Evolutionary conservation across 306 rosid genomes (phyloP), one percentile per base, ranked within the genome.

Genomic region (Quercus gilva): DNA sequence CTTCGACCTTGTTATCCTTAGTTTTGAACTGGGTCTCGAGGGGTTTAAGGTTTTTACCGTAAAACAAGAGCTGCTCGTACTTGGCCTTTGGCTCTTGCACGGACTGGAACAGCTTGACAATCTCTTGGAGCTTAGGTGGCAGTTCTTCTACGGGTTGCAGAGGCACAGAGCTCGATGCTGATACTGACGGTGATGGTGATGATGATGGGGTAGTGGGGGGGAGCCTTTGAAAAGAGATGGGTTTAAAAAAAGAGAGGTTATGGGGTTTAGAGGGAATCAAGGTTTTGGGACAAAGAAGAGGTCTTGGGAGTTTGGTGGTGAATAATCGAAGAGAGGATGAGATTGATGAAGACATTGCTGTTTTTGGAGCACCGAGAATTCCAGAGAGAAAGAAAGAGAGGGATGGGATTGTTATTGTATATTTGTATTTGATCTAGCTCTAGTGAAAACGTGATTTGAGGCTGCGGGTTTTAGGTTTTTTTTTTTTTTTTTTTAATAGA

Each of bases 81-180:
- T 89, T 91, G 80, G 98, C 97, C 43, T 81, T 91, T 1, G 98
- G 89, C 25, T 89, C 93, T 63, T 89, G 82, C 0, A 93, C 98
- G 29, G 98, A 93, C 76, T 91, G 98, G 81, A 96, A 91, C 76
- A 96, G 98, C 68, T 83, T 87, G 14, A 96, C 87, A 18, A 90
- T 96, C 76, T 93, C 97, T 74, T 84, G 98, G 73, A 93, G 99
- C 92, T 91, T 96, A 0, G 99, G 93, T 61, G 99, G 98, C 20
- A 96, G 97, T n/a, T 91, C 97, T 76, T 90, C 94, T n/a, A 87
- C 18, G 70, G 99, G 87, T 76, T 91, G 96, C 52, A 88, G 89
- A 12, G 94, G 79, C 35, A 85, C 57, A 1, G 89, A 77, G 78
- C 84, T 58, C 2, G 91, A 63, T 13, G 89, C 67, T 15, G 86